These are phyloP conservation scores for Pichia sp. DNA, from an alignment of 1,139 yeast species.

Conservation along the genomic window DNA sequence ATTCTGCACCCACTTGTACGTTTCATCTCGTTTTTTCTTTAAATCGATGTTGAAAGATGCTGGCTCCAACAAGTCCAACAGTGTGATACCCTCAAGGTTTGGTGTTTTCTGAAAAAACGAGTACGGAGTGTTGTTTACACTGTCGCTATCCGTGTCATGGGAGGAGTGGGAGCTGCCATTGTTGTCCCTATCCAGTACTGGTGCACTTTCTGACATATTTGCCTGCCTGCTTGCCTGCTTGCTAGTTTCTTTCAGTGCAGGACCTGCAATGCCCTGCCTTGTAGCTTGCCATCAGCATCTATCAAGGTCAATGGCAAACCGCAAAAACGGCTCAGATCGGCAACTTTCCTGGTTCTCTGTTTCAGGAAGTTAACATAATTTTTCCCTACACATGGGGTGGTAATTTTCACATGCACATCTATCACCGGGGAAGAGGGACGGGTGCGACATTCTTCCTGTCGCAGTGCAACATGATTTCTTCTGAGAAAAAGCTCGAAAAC, in stretches of 20 bases:
- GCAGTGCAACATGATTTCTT: too few relatives aligned
- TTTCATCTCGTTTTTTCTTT: constrained; percentile 25
- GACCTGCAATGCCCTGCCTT: neutral
- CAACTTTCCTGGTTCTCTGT: neutral
- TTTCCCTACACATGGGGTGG: neutral
- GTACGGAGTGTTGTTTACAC: constrained; percentile 6
- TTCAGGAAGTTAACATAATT: neutral
- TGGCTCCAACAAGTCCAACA: constrained; percentile 39
- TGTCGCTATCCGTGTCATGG: neutral
- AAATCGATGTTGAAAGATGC: constrained; percentile 29
- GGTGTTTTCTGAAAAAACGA: constrained; percentile 16
- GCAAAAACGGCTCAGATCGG: neutral
- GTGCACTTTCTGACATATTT: neutral
- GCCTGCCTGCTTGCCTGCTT: too few relatives aligned
- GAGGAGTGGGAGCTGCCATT: neutral
- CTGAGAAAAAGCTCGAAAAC: too few relatives aligned
- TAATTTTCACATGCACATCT: neutral
- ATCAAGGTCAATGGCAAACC: constrained; percentile 1
- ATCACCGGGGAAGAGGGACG: neutral
- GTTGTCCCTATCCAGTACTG: neutral
- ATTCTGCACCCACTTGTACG: constrained; percentile 22
- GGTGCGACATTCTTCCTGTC: neutral
- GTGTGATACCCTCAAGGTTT: constrained; percentile 30
- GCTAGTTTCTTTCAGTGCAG: too few relatives aligned
- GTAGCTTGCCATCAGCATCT: constrained; percentile 20